phyloP scores from a whole-genome alignment of 495 filamentous ascomycete species.

The Sordaria brevicollis region DNA sequence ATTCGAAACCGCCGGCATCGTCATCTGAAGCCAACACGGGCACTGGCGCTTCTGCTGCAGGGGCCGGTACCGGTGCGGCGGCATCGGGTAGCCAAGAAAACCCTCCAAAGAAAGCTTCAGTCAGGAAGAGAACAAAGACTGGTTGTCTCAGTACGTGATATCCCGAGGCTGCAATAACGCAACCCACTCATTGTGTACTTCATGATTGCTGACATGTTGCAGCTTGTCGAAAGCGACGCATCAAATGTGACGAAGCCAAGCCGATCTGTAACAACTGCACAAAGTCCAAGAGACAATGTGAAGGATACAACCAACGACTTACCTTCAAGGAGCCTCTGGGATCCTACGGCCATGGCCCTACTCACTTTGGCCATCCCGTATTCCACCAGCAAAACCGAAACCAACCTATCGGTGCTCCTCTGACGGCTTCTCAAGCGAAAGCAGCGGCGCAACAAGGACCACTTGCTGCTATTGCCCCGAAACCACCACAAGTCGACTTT shows the following conservation, averaged over 20 bases:
- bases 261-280: constrained; percentile 85
- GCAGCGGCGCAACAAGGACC: constrained; percentile 15
- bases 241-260: constrained; percentile 94
- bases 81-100: constrained; percentile 14
- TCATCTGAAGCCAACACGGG: not conserved
- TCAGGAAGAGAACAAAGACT: constrained; percentile 86
- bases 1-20: not conserved
- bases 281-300: constrained; percentile 87
- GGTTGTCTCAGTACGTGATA: constrained; percentile 77
- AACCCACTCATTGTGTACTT: not conserved
- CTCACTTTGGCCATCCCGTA: constrained; percentile 14
- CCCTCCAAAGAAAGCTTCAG: constrained; percentile 21
- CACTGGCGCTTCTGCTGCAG: not conserved
- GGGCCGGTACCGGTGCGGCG: not conserved
- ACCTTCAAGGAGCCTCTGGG: constrained; percentile 85
- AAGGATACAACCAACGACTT: constrained; percentile 88
- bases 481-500: constrained; percentile 25
- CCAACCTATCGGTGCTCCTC: constrained; percentile 10
- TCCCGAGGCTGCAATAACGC: not conserved
- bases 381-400: constrained; percentile 17
- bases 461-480: constrained; percentile 22
- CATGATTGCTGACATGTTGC: constrained; percentile 9
- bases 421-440: constrained; percentile 13
- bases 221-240: constrained; percentile 90
- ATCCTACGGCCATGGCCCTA: constrained; percentile 27